phyloP scores from a whole-genome alignment of 1,284 basidiomycete species.

The Sanghuangporus baumii region DNA sequence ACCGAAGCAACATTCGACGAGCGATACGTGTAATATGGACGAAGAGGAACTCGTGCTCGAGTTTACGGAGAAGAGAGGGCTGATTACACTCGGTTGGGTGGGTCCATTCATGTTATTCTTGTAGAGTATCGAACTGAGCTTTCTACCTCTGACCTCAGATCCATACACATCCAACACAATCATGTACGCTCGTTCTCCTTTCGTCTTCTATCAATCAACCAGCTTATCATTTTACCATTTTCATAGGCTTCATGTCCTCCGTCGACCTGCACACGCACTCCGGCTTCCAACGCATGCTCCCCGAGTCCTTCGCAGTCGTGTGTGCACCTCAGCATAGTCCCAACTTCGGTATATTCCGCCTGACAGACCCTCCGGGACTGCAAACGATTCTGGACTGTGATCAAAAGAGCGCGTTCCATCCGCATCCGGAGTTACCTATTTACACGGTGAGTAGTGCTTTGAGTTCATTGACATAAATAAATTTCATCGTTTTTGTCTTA shows the following conservation, averaged over 20 bases:
- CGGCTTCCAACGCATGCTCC: constrained; percentile 80
- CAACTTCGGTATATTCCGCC: constrained; percentile 79
- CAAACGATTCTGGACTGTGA: constrained; percentile 62
- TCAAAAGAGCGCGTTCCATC: constrained; percentile 75
- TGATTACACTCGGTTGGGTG: constrained; percentile 89
- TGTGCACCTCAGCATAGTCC: constrained; percentile 78
- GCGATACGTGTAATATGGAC: constrained; percentile 85
- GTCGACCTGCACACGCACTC: constrained; percentile 87
- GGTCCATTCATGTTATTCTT: constrained; percentile 23
- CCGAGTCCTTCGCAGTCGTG: constrained; percentile 88
- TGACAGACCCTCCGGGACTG: constrained; percentile 81
- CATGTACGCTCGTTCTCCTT: constrained; percentile 50
- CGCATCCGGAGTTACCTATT: constrained; percentile 73
- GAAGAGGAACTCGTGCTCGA: constrained; percentile 81
- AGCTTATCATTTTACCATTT: neutral
- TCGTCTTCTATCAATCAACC: neutral
- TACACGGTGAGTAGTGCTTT: constrained; percentile 58
- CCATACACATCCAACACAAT: constrained; percentile 88
- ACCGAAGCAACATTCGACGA: constrained; percentile 78
- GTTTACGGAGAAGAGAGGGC: constrained; percentile 70
- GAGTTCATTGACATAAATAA: neutral
- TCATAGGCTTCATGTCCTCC: constrained; percentile 77
- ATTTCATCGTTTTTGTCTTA: neutral
- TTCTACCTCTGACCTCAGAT: constrained; percentile 45
- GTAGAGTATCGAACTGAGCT: constrained; percentile 5